These are phyloP conservation scores for Furcasterigmium furcatum DNA, from an alignment of 2,329 filamentous ascomycete genomes.

Conservation along the genomic window DNA sequence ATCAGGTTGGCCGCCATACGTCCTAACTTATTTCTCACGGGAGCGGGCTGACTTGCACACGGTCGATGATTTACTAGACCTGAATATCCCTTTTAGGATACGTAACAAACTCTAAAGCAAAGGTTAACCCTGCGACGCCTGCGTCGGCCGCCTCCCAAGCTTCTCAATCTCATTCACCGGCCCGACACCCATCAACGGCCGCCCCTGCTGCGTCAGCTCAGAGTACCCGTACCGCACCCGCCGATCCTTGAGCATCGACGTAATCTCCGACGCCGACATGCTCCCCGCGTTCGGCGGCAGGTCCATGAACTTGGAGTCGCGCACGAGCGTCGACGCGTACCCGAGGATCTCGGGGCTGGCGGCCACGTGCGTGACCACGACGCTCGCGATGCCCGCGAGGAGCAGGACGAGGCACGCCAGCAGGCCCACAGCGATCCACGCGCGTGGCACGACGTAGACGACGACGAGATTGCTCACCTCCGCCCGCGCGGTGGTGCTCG, in stretches of 20 bases:
- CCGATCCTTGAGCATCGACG: not conserved
- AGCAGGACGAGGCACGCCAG: constrained; percentile 4
- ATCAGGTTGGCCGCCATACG: too few species aligned
- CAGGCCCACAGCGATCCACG: constrained; percentile 3
- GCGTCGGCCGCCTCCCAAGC: too few species aligned
- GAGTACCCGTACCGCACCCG: constrained; percentile 1
- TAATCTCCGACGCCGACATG: not conserved
- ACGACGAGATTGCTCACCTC: not conserved
- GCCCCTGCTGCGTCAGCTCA: not conserved
- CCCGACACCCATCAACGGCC: not conserved
- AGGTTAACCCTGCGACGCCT: too few species aligned
- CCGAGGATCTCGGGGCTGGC: constrained; percentile 1
- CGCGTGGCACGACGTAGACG: constrained; percentile 1
- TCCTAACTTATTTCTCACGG: too few species aligned
- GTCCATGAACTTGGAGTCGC: constrained; percentile 4
- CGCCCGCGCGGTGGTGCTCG: not conserved
- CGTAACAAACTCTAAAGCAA: too few species aligned
- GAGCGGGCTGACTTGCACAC: too few species aligned
- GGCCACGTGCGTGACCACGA: not conserved
- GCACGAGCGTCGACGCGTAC: constrained; percentile 1
- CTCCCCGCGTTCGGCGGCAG: not conserved
- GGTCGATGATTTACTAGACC: too few species aligned
- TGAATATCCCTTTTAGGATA: too few species aligned
- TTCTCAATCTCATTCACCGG: too few species aligned
- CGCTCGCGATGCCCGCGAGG: not conserved